Conservation (phyloP, 805 yeast species). For the Schwanniomyces yamadae region DNA sequence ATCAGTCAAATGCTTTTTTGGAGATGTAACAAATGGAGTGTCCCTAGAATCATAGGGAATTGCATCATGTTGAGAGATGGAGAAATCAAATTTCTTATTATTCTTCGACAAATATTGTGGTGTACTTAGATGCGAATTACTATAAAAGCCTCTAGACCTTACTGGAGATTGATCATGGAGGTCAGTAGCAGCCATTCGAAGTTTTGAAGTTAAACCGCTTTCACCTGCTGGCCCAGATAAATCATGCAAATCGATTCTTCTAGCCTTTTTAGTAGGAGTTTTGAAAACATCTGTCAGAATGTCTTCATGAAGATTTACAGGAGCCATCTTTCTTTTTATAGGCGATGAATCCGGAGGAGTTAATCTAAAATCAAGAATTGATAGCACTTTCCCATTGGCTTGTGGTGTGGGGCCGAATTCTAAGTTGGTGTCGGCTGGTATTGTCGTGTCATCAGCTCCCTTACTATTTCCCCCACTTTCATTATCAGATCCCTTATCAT, state of each 20-base stretch:
- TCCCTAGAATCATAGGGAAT: neutral
- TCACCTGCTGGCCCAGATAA: conserved; percentile 2
- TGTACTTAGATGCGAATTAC: conserved; percentile 18
- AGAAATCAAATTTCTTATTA: conserved; percentile 14
- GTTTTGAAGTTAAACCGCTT: neutral
- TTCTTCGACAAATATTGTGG: conserved; percentile 24
- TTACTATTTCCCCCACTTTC: conserved; percentile 1
- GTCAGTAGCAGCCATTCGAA: conserved; percentile 1
- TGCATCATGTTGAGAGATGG: neutral
- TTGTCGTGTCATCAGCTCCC: neutral
- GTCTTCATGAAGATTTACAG: neutral
- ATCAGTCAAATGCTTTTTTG: neutral
- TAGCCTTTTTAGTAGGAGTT: conserved; percentile 32
- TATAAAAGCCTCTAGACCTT: neutral
- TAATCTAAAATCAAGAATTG: conserved; percentile 61
- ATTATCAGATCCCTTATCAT: conserved; percentile 1
- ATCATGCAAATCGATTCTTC: conserved; percentile 11
- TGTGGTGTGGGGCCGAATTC: conserved; percentile 89
- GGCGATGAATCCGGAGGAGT: conserved; percentile 48
- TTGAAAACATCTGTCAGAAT: conserved; percentile 19
- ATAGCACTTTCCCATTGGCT: conserved; percentile 69
- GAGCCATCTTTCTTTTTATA: conserved; percentile 17
- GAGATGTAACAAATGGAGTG: neutral
- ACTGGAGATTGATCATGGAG: too few relatives aligned
- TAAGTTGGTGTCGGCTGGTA: conserved; percentile 7